Evolutionary conservation across 2,329 filamentous ascomycete species (phyloP).

Genomic region (Fusarium guadeloupense): DNA sequence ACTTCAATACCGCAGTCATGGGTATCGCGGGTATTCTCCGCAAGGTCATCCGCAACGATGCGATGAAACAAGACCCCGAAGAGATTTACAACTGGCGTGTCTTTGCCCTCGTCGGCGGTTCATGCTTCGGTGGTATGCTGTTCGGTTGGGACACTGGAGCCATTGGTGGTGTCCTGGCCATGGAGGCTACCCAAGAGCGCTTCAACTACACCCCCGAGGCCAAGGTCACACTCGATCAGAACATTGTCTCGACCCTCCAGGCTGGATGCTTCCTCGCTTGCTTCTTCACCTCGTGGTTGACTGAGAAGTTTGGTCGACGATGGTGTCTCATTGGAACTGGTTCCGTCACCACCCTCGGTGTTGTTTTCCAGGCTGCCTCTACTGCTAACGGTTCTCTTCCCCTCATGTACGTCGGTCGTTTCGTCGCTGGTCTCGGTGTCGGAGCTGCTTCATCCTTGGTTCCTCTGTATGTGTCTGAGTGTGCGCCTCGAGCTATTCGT

Average conservation of each 20-base stretch:
- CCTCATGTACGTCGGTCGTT: slow-evolving; percentile 73
- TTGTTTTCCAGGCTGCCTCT: slow-evolving; percentile 71
- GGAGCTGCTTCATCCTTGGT: slow-evolving; percentile 59
- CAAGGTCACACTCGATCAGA: slow-evolving; percentile 66
- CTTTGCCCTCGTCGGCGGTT: slow-evolving; percentile 68
- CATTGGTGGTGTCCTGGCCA: slow-evolving; percentile 72
- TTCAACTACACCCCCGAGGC: slow-evolving; percentile 48
- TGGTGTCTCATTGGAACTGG: slow-evolving; percentile 65
- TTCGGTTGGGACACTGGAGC: slow-evolving; percentile 68
- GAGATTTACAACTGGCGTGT: slow-evolving; percentile 78
- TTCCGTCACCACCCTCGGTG: slow-evolving; percentile 66
- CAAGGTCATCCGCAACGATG: slow-evolving; percentile 72
- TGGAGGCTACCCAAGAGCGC: slow-evolving; percentile 63
- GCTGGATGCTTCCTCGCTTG: slow-evolving; percentile 74
- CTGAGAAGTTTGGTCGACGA: slow-evolving; percentile 66
- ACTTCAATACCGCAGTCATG: slow-evolving; percentile 46
- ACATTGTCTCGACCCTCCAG: slow-evolving; percentile 76
- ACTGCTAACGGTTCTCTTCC: slow-evolving; percentile 61
- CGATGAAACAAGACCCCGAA: slow-evolving; percentile 72
- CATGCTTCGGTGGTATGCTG: slow-evolving; percentile 72
- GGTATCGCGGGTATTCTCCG: slow-evolving; percentile 57
- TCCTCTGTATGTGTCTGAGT: slow-evolving; percentile 59
- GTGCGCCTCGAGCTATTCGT: slow-evolving; percentile 60
- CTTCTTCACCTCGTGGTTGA: slow-evolving; percentile 63
- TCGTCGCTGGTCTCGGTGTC: slow-evolving; percentile 59